A percentile compares a stretch with the other conserved stretches of the same genome.
Conservation (phyloP, 768 basidiomycete species). For the Tylopilus balloui region DNA sequence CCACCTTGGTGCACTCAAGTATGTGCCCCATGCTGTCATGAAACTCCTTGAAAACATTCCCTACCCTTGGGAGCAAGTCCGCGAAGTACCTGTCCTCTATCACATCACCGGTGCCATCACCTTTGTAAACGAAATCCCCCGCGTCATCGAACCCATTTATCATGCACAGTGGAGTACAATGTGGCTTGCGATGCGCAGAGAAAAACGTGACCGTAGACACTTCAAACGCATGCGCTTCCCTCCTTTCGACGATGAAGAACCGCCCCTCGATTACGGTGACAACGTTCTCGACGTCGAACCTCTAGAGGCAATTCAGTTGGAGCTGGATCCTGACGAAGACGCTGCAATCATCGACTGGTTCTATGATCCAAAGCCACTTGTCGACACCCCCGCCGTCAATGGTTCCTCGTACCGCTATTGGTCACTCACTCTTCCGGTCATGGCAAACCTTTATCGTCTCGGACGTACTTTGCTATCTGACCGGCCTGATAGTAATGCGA, state of each 20-base stretch:
- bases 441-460: conserved; percentile 95
- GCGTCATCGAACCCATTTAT: conserved; percentile 95
- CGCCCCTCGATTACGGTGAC: conserved; percentile 97
- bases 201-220: conserved; percentile 96
- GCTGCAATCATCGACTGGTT: conserved; percentile 94
- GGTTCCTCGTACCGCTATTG: conserved; percentile 92
- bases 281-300: conserved; percentile 98
- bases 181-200: conserved; percentile 99
- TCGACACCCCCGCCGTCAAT: conserved; percentile 88
- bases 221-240: conserved; percentile 99
- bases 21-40: conserved; percentile 99
- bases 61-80: conserved; percentile 98
- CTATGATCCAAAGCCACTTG: conserved; percentile 92
- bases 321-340: conserved; percentile 91
- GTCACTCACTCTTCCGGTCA: conserved; percentile 87
- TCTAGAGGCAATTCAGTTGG: conserved; percentile 94
- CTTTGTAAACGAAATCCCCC: conserved; percentile 97
- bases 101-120: conserved; percentile 99
- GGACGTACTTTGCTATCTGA: conserved; percentile 93
- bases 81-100: conserved; percentile 97
- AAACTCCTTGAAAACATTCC: conserved; percentile 99
- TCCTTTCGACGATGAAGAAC: conserved; percentile 98
- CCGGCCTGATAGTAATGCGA: conserved; percentile 84
- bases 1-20: conserved; percentile 95
- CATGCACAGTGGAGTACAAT: conserved; percentile 99